Percentiles rank a stretch among this genome's conserved stretches.
phyloP scores from a whole-genome alignment of 441 rosid species.

The Brassica balearica region DNA sequence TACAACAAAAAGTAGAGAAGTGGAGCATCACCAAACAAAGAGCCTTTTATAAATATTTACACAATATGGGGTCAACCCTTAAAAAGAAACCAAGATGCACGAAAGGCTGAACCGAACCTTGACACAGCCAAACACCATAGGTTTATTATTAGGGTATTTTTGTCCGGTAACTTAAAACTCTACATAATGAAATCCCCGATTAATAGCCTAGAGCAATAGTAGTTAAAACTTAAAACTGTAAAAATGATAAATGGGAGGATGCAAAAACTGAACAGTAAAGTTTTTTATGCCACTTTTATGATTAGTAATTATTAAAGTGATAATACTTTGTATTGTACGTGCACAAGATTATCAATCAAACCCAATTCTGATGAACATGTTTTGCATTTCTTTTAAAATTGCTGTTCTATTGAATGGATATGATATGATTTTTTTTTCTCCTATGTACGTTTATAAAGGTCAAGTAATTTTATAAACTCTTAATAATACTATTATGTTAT shows the following conservation, averaged over 20 bases:
- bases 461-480: not conserved
- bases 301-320: not conserved
- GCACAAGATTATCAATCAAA: not conserved
- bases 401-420: not conserved
- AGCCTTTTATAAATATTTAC: no score
- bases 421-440: not conserved
- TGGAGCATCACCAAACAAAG: no score
- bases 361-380: not conserved
- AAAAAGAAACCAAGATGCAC: slow-evolving; percentile 29
- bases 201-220: no score
- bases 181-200: no score
- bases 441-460: not conserved
- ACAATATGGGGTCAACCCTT: no score
- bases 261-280: no score
- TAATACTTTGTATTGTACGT: not conserved
- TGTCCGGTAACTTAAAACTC: no score
- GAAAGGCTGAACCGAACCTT: slow-evolving; percentile 31
- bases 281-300: not conserved
- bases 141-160: not conserved
- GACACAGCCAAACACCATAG: slow-evolving; percentile 32
- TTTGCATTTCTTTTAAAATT: not conserved
- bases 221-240: no score
- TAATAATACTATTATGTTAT: not conserved
- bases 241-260: no score
- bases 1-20: no score